Conservation (phyloP, 257 asterid genomes). For the Gentiana macrophylla region DNA sequence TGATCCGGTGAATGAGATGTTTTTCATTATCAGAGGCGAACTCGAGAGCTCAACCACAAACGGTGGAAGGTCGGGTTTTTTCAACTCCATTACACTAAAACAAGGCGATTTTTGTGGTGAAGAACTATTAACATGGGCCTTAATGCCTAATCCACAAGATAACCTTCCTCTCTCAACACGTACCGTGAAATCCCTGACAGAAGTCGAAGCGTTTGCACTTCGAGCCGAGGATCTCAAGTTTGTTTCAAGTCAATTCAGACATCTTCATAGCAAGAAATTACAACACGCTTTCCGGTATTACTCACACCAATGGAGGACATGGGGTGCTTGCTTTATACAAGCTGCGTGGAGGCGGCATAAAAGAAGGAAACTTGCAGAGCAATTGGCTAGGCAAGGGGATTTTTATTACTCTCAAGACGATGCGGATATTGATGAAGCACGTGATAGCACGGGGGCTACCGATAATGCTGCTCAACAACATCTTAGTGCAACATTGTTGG, state of each 20-base stretch:
- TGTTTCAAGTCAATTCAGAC: slow-evolving; percentile 62
- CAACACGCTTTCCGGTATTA: slow-evolving; percentile 73
- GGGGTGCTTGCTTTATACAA: slow-evolving; percentile 78
- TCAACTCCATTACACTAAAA: slow-evolving; percentile 62
- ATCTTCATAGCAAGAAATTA: slow-evolving; percentile 72
- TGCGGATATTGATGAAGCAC: slow-evolving; percentile 8
- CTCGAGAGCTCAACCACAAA: slow-evolving; percentile 86
- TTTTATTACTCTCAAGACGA: slow-evolving; percentile 24
- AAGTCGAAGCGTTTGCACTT: slow-evolving; percentile 77
- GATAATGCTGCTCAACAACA: slow-evolving; percentile 8
- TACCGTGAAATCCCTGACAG: slow-evolving; percentile 50
- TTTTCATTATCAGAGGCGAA: slow-evolving; percentile 72
- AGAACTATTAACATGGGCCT: slow-evolving; percentile 81
- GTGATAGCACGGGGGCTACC: not conserved
- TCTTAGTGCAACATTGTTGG: slow-evolving; percentile 45
- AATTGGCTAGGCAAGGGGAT: slow-evolving; percentile 48
- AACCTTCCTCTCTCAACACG: slow-evolving; percentile 76
- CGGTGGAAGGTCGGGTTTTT: slow-evolving; percentile 78
- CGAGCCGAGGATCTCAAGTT: slow-evolving; percentile 70
- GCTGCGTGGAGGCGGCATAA: slow-evolving; percentile 50
- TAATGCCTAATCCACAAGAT: slow-evolving; percentile 36
- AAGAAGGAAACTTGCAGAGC: slow-evolving; percentile 38
- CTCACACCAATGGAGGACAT: slow-evolving; percentile 88
- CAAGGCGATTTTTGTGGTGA: slow-evolving; percentile 86
- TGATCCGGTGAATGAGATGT: slow-evolving; percentile 81